phyloP scores from a whole-genome alignment of 257 asterid species.

The Primulina eburnea region DNA sequence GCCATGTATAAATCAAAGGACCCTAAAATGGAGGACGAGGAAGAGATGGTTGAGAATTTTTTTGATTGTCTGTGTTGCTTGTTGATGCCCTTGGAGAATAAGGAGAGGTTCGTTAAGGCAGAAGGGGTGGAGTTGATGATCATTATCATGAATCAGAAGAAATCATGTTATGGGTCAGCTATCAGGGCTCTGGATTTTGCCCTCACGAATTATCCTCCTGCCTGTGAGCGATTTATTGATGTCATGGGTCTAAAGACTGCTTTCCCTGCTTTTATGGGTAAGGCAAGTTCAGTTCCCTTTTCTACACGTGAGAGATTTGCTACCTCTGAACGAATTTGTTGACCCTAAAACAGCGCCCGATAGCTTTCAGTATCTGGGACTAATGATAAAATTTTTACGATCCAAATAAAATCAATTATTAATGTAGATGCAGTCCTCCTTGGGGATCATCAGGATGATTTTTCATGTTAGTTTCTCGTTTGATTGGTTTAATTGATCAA shows the following conservation, averaged over 20 bases:
- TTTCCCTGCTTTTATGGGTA: constrained; percentile 99
- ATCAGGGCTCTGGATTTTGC: constrained; percentile 87
- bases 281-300: constrained; percentile 83
- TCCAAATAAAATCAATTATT: not conserved
- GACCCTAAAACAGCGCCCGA: not conserved
- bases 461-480: not conserved
- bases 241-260: constrained; percentile 98
- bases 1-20: constrained; percentile 93
- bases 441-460: not conserved
- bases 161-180: constrained; percentile 88
- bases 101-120: constrained; percentile 93
- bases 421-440: not conserved
- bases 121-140: constrained; percentile 99
- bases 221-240: constrained; percentile 95
- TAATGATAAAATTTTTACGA: no score
- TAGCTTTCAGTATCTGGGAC: no score
- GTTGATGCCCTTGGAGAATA: constrained; percentile 97
- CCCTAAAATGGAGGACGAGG: constrained; percentile 90
- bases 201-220: constrained; percentile 93
- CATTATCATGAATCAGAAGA: constrained; percentile 96
- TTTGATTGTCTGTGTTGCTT: constrained; percentile 87
- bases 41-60: constrained; percentile 97
- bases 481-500: not conserved
- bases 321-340: no score
- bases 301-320: not conserved